Evolutionary conservation across 1,284 basidiomycete genomes (phyloP).

Genomic region (Melanopsichium pennsylvanicum): DNA sequence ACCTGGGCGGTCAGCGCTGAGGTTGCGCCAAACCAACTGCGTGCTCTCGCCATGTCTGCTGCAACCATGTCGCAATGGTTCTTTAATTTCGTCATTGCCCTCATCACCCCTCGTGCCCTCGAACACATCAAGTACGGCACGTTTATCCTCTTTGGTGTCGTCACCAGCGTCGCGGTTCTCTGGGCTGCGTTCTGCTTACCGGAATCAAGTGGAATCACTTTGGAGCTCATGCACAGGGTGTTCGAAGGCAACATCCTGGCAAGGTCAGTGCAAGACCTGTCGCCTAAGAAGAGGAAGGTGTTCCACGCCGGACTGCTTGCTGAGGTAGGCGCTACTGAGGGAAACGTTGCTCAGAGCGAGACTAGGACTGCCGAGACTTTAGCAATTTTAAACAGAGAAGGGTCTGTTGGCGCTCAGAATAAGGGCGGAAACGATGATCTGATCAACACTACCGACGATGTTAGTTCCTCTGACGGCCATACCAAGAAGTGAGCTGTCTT

Average conservation of each 20-base stretch:
- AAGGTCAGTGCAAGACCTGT: slow-evolving; percentile 52
- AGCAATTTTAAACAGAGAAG: slow-evolving; percentile 13
- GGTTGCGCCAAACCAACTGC: slow-evolving; percentile 63
- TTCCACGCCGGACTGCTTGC: slow-evolving; percentile 35
- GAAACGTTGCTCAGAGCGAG: background rate
- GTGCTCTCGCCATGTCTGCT: slow-evolving; percentile 58
- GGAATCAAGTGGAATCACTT: slow-evolving; percentile 57
- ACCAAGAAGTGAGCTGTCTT: slow-evolving; percentile 4
- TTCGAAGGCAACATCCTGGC: slow-evolving; percentile 58
- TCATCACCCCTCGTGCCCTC: slow-evolving; percentile 58
- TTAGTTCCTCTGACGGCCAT: slow-evolving; percentile 11
- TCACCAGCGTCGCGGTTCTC: slow-evolving; percentile 50
- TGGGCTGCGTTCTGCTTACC: slow-evolving; percentile 60
- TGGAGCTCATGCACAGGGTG: slow-evolving; percentile 56
- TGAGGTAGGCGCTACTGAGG: slow-evolving; percentile 28
- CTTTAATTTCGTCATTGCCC: slow-evolving; percentile 61
- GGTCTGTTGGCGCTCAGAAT: slow-evolving; percentile 11
- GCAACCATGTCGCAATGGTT: slow-evolving; percentile 52
- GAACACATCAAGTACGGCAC: slow-evolving; percentile 59
- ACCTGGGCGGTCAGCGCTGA: slow-evolving; percentile 57
- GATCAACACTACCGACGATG: slow-evolving; percentile 14
- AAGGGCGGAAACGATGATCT: slow-evolving; percentile 20
- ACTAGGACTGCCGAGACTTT: background rate
- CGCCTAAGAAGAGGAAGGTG: slow-evolving; percentile 35
- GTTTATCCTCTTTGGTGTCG: slow-evolving; percentile 55